A percentile compares a stretch with the other conserved stretches of the same genome.
Evolutionary conservation across 1,139 yeast genomes (phyloP).

Genomic region (Nadsonia commutata): DNA sequence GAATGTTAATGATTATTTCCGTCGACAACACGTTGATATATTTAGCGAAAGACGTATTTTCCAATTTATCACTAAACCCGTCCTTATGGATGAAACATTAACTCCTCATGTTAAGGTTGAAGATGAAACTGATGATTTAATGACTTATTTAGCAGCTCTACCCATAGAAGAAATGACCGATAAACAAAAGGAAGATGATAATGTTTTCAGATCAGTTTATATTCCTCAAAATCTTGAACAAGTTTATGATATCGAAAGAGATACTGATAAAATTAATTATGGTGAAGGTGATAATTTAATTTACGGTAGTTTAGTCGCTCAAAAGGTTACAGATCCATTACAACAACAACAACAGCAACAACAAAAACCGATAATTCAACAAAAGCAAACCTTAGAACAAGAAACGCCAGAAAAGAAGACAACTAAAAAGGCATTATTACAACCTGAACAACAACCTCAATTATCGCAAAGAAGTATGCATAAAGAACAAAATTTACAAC

Average conservation of each 20-base stretch:
- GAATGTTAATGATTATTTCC: constrained; percentile 81
- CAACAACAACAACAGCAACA: constrained; percentile 8
- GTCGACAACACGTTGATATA: constrained; percentile 55
- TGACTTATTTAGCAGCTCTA: constrained; percentile 17
- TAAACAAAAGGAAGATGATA: constrained; percentile 58
- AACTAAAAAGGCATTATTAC: background rate
- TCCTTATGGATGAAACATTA: constrained; percentile 20
- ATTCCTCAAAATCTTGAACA: constrained; percentile 49
- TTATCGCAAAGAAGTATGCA: background rate
- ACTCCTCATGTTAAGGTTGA: constrained; percentile 11
- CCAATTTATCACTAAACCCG: constrained; percentile 42
- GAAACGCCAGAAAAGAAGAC: background rate
- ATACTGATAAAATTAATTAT: constrained; percentile 62
- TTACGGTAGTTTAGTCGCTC: constrained; percentile 22
- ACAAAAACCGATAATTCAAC: constrained; percentile 10
- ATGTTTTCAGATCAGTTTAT: constrained; percentile 75
- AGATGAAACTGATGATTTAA: constrained; percentile 19
- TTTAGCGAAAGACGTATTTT: constrained; percentile 74
- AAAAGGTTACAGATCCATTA: constrained; percentile 8
- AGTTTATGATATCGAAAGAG: constrained; percentile 52
- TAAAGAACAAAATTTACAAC: background rate
- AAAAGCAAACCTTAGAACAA: background rate
- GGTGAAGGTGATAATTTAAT: constrained; percentile 73
- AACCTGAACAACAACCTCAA: background rate
- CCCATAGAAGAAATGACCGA: constrained; percentile 26